A percentile compares a stretch with the other conserved stretches of the same genome.
Conservation (phyloP, 2,329 filamentous ascomycete genomes). For the Neoscytalidium dimidiatum region DNA sequence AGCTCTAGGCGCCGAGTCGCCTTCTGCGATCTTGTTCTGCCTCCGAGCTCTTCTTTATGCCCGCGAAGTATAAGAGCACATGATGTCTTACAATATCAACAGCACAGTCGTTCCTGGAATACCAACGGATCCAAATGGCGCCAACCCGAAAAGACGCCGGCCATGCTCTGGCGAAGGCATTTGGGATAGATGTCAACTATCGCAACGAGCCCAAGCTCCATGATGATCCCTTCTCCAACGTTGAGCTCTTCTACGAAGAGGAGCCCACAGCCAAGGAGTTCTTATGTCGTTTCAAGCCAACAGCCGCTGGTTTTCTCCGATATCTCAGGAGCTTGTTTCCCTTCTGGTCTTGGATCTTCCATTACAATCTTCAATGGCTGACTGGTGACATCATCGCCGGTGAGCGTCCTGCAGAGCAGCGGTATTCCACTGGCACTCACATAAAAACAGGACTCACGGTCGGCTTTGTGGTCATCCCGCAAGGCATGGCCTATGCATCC, state of each 20-base stretch:
- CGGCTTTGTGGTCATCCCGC: constrained; percentile 81
- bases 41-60: neutral
- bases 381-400: constrained; percentile 33
- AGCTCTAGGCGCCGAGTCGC: neutral
- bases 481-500: constrained; percentile 96
- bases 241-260: constrained; percentile 79
- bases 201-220: constrained; percentile 61
- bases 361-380: constrained; percentile 35
- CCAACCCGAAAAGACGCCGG: constrained; percentile 59
- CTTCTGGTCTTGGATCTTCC: constrained; percentile 27
- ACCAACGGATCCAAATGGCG: constrained; percentile 26
- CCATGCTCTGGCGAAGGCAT: constrained; percentile 71
- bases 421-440: too few species aligned
- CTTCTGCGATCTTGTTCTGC: neutral
- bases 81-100: neutral
- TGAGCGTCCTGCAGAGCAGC: neutral
- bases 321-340: constrained; percentile 33
- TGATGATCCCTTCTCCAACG: constrained; percentile 67
- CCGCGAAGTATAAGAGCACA: neutral
- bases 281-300: constrained; percentile 66
- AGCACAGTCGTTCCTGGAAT: neutral
- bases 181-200: constrained; percentile 80
- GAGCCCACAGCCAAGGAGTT: constrained; percentile 76
- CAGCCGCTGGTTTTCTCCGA: constrained; percentile 49
- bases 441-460: constrained; percentile 59